Evolutionary conservation across 1,284 basidiomycete species (phyloP).

Genomic region (Boletus sp.): DNA sequence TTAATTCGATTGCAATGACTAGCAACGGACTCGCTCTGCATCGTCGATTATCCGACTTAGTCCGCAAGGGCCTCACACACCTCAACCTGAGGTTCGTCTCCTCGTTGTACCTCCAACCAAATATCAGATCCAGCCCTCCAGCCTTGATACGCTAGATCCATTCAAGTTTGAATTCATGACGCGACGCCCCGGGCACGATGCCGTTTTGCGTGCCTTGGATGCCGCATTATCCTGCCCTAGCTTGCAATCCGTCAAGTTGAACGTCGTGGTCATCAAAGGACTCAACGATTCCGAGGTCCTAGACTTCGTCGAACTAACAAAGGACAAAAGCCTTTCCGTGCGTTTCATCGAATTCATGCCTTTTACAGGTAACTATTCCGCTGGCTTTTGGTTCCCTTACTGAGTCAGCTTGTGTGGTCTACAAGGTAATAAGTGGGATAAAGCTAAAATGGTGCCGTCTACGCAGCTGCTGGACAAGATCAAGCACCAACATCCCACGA

Average conservation of each 20-base stretch:
- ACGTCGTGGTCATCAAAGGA: conserved; percentile 78
- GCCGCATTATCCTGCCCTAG: conserved; percentile 49
- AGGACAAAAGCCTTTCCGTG: conserved; percentile 59
- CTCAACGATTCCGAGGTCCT: conserved; percentile 77
- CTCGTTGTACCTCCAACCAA: neutral
- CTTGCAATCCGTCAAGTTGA: conserved; percentile 69
- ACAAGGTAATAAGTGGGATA: conserved; percentile 82
- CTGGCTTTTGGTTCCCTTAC: conserved; percentile 1
- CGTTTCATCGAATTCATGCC: conserved; percentile 95
- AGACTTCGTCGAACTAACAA: conserved; percentile 77
- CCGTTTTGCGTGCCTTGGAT: conserved; percentile 68
- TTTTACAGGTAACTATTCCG: conserved; percentile 61
- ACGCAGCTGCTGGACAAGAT: conserved; percentile 55
- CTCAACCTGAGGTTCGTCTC: conserved; percentile 68
- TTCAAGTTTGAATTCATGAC: conserved; percentile 88
- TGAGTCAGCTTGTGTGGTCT: neutral
- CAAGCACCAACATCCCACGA: conserved; percentile 41
- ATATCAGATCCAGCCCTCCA: conserved; percentile 28
- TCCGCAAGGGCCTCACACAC: conserved; percentile 75
- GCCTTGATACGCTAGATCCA: conserved; percentile 83
- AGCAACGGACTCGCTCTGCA: conserved; percentile 78
- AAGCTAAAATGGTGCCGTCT: conserved; percentile 76
- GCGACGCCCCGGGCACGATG: conserved; percentile 68
- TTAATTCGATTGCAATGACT: conserved; percentile 82
- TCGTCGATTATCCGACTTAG: conserved; percentile 63